Base-by-base conservation (phyloP, 2,329 filamentous ascomycete species). In the Colletotrichum echinochloae region DNA sequence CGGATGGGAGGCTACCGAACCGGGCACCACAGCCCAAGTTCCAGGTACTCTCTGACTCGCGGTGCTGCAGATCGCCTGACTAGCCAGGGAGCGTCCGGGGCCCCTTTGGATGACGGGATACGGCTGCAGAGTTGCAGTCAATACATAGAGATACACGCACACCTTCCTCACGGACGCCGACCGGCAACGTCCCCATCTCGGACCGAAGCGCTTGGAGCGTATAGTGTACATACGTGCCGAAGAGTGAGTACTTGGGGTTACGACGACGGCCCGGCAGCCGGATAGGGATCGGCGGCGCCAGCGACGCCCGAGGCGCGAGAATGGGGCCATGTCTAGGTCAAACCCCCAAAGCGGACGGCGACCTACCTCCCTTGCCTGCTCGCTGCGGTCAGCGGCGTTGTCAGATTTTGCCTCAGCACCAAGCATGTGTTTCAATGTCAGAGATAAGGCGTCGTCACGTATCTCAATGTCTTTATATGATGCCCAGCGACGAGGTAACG, bases 1-100 rank as follows among this genome's bases (percentile, higher is more conserved):
- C 11, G 16, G 35, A 37, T 44, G 18, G 39, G 55, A 18, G 55
- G 57, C 44, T 46, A 5, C 57, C n/a, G n/a, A 44, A 20, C 23
- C 41, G 26, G 23, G n/a, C 41, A 46, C 16, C n/a, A 35, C 28
- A 44, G 30, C 18, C 28, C 33, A 49, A 55, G 18, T 62, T 8
- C 67, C 67, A 57, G 66, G 67, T 54, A 62, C 67, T 57, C 67
- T 57, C 67, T 70, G 67, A 70, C 44, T 57, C 63, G 37, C 30
- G 5, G 11, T 23, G 23, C 11, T 12, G 41, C 44, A 14, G 33
- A 35, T 37, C 44, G 44, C 4, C 33, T 11, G 54, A n/a, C 23
- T 55, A 2, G 52, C 52, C 16, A 55, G 52, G 52, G 52, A 55
- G 33, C n/a, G 6, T 55, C 30, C 20, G n/a, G 44, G 44, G 16